A percentile compares a stretch with the other conserved stretches of the same genome.
Evolutionary conservation across 352 stramenopile genomes (phyloP).

Genomic region (Aphanomyces invadans): DNA sequence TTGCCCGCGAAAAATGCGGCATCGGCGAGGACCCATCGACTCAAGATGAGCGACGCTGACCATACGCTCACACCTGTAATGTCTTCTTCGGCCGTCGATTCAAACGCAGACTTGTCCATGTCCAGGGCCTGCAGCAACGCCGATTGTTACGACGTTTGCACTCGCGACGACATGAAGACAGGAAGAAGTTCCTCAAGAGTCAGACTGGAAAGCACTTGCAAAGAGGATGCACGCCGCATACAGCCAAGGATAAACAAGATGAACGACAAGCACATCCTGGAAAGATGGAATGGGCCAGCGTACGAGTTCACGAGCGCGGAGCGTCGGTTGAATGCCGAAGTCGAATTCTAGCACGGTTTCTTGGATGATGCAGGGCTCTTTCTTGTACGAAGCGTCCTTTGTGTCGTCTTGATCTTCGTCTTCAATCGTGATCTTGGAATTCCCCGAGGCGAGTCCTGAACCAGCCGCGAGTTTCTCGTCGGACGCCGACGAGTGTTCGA

Average conservation of each 20-base stretch:
- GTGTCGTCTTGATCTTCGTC: constrained; percentile 36
- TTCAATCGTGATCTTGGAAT: constrained; percentile 42
- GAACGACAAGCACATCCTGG: too few relatives aligned
- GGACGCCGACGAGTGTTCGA: constrained; percentile 71
- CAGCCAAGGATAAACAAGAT: too few relatives aligned
- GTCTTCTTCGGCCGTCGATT: constrained; percentile 69
- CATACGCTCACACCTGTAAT: constrained; percentile 84
- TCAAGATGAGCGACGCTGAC: constrained; percentile 80
- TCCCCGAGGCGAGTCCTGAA: constrained; percentile 60
- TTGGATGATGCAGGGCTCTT: constrained; percentile 61
- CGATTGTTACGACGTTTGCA: too few relatives aligned
- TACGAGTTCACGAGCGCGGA: constrained; percentile 64
- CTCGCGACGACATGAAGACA: too few relatives aligned
- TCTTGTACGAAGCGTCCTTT: constrained; percentile 20
- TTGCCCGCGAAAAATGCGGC: constrained; percentile 54
- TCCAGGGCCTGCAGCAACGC: constrained; percentile 39
- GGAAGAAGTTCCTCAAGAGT: too few relatives aligned
- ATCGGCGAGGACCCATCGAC: constrained; percentile 74
- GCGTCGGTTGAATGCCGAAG: constrained; percentile 52
- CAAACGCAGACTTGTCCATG: constrained; percentile 77
- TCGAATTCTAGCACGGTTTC: constrained; percentile 74
- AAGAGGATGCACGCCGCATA: too few relatives aligned
- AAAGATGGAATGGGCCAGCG: background rate
- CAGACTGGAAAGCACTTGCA: too few relatives aligned
- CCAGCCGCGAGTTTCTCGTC: constrained; percentile 68